Evolutionary conservation across 1,139 yeast species (phyloP).

Genomic region (Debaryomyces coudertii): DNA sequence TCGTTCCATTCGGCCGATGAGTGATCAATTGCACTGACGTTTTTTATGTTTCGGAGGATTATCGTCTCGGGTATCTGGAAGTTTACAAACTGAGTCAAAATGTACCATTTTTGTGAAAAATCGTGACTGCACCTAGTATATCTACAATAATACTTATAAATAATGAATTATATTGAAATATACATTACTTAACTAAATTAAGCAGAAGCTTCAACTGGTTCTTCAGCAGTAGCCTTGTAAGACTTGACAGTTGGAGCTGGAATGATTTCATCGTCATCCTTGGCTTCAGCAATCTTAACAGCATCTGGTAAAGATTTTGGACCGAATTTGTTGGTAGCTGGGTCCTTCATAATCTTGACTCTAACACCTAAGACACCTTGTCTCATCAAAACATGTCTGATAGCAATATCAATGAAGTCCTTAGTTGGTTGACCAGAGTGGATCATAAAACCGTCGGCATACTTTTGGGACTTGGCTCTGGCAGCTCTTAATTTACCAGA

Average conservation of each 20-base stretch:
- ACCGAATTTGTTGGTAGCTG: conserved; percentile 88
- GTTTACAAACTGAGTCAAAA: background rate
- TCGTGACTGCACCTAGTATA: background rate
- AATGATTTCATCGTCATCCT: conserved; percentile 85
- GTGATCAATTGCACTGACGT: background rate
- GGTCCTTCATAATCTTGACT: conserved; percentile 99
- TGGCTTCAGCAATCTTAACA: conserved; percentile 91
- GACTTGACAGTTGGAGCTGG: conserved; percentile 85
- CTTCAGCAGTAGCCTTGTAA: conserved; percentile 51
- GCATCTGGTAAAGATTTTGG: conserved; percentile 95
- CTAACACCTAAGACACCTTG: conserved; percentile 99
- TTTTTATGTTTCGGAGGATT: background rate
- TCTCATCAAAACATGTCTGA: conserved; percentile 99
- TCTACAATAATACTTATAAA: background rate
- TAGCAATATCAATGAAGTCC: conserved; percentile 98
- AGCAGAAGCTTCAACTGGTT: conserved; percentile 43
- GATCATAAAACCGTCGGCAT: conserved; percentile 99
- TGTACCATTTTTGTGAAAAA: background rate
- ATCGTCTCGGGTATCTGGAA: background rate
- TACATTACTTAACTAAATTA: conserved; percentile 19
- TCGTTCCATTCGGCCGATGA: background rate
- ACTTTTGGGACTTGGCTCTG: conserved; percentile 99
- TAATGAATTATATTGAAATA: conserved; percentile 3
- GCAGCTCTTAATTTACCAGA: conserved; percentile 99
- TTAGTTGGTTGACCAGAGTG: conserved; percentile 99